These are phyloP conservation scores for Tetracentron sinense DNA, from an alignment of 164 flowering plant species.

Conservation along the genomic window DNA sequence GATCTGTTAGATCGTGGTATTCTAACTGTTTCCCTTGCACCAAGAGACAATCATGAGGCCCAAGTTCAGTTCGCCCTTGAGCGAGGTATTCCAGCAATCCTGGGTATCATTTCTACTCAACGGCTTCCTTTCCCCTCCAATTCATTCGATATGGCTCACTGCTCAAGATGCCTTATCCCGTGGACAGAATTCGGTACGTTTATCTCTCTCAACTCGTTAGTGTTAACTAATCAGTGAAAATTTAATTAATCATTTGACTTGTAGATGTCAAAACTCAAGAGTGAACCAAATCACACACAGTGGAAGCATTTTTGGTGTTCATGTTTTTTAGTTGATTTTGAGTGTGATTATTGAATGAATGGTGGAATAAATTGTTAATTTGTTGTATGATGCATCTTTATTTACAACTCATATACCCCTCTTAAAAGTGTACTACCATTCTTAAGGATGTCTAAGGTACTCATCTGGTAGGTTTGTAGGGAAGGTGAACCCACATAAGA, in stretches of 20 bases:
- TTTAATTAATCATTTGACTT: not conserved
- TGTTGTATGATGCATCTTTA: no score
- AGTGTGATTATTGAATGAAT: no score
- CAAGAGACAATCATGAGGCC: conserved; percentile 98
- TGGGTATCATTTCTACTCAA: conserved; percentile 93
- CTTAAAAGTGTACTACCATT: no score
- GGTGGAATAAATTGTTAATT: no score
- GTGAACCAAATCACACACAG: no score
- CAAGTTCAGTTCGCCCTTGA: conserved; percentile 98
- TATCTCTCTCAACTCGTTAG: conserved; percentile 1
- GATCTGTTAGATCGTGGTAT: conserved; percentile 89
- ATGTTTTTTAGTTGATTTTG: no score
- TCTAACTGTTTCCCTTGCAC: conserved; percentile 91
- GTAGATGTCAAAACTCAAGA: not conserved
- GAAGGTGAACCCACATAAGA: not conserved
- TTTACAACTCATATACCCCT: no score
- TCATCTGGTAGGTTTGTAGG: not conserved
- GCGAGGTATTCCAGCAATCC: conserved; percentile 97
- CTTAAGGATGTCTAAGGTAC: not conserved
- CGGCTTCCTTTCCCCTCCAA: conserved; percentile 95
- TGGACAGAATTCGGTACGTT: conserved; percentile 95
- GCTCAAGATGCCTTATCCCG: conserved; percentile 98
- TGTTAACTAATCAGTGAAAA: not conserved
- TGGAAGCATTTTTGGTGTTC: no score
- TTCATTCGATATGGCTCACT: conserved; percentile 99